Evolutionary conservation across 2,329 filamentous ascomycete genomes (phyloP).

Genomic region (Xylariomycetidae sp.): DNA sequence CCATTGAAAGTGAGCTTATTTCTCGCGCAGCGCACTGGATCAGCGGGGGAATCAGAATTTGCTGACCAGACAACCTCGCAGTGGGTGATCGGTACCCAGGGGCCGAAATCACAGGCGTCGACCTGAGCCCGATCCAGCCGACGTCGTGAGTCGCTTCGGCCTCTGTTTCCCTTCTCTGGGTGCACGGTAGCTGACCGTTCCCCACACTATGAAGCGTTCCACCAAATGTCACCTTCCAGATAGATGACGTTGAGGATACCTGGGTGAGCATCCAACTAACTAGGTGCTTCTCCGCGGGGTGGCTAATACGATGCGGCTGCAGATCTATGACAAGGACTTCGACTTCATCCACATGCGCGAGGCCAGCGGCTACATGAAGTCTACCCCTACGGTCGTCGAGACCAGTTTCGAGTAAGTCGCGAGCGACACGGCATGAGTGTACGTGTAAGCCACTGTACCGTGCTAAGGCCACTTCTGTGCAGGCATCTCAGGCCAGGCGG

Average conservation of each 20-base stretch:
- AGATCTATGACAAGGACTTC: constrained; percentile 16
- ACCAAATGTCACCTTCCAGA: constrained; percentile 17
- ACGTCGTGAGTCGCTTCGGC: constrained; percentile 11
- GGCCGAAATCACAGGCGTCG: constrained; percentile 13
- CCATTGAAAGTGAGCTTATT: constrained; percentile 11
- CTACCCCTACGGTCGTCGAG: constrained; percentile 12
- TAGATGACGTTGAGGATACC: constrained; percentile 18
- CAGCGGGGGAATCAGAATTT: constrained; percentile 3
- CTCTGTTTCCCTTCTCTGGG: constrained; percentile 1
- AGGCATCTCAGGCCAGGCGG: constrained; percentile 23
- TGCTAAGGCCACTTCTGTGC: constrained; percentile 3
- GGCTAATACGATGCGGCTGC: constrained; percentile 1
- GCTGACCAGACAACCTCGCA: constrained; percentile 4
- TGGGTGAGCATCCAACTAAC: constrained; percentile 12
- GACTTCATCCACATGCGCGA: constrained; percentile 19
- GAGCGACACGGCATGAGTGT: neutral
- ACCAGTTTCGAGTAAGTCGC: constrained; percentile 14
- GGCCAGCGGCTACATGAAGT: constrained; percentile 13
- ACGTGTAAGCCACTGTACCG: neutral
- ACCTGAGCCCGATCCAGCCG: constrained; percentile 20
- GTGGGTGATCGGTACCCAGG: constrained; percentile 17
- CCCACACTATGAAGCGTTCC: constrained; percentile 12
- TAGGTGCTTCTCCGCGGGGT: neutral
- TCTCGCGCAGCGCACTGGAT: neutral
- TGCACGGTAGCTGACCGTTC: constrained; percentile 3